These are phyloP conservation scores for Ceratonia siliqua DNA, from an alignment of 306 rosid genomes.

Conservation along the genomic window DNA sequence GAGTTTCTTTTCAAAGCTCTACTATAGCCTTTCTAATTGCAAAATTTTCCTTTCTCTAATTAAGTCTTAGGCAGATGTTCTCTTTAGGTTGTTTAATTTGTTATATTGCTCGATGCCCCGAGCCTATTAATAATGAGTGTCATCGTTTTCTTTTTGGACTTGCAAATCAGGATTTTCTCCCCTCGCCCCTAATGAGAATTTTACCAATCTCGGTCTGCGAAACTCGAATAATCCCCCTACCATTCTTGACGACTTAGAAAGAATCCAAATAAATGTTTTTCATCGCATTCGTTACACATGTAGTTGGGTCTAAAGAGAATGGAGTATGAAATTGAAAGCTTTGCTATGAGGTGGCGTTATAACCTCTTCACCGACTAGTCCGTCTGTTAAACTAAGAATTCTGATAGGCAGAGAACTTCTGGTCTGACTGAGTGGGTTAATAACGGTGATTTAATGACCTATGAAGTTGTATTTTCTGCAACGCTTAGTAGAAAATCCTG, in stretches of 20 bases:
- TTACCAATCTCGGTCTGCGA: not conserved
- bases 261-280: too few species aligned
- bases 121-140: not conserved
- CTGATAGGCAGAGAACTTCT: too few species aligned
- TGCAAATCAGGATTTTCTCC: not conserved
- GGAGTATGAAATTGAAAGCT: too few species aligned
- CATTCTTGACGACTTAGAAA: not conserved
- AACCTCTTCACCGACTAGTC: too few species aligned
- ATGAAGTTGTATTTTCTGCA: too few species aligned
- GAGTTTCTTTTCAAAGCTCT: constrained; percentile 27
- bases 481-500: too few species aligned
- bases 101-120: not conserved
- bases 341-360: too few species aligned
- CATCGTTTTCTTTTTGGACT: not conserved
- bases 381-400: too few species aligned
- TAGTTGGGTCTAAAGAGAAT: too few species aligned
- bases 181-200: not conserved
- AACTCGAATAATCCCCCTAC: not conserved
- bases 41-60: constrained; percentile 11
- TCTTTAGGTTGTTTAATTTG: not conserved
- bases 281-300: too few species aligned
- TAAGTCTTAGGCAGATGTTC: not conserved
- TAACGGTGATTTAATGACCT: too few species aligned
- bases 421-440: too few species aligned
- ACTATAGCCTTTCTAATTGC: constrained; percentile 25